Base-by-base conservation (phyloP, 352 stramenopile species). In the Phytopythium montanum region DNA sequence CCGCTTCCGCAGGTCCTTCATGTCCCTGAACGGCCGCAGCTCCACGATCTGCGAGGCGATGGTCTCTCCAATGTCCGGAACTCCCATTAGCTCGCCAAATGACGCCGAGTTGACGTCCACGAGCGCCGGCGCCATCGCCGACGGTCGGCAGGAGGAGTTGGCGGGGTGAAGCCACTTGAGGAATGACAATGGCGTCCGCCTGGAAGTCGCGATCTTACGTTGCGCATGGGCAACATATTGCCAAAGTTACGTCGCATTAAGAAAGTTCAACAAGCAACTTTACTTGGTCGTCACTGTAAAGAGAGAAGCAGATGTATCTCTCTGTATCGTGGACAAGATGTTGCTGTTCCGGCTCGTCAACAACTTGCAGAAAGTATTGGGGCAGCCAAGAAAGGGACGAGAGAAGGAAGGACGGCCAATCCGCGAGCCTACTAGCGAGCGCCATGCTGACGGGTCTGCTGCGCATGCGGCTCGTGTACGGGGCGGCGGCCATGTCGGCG, bases 401-500 rank as follows among this genome's bases (percentile, higher is more conserved):
- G 5, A 19, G 42, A 23, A 45, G 39, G 38, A 45, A 45, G 33
- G 33, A 38, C 3, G 33, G 19, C 9, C 2, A 45, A 19, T 8
- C 42, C 1, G 23, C 21, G 10, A 5, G 23, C 50, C n/a, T n/a
- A n/a, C n/a, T n/a, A n/a, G 28, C 5, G 21, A 10, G 29, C 29
- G 31, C 33, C 21, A 72, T 77, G 68, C 46, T 88, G 46, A 59
- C 56, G 53, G 54, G 53, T 18, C 16, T 83, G 58, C 57, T 83
- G 63, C 78, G 71, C 44, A 67, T 76, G 62, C 79, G 73, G 16
- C 44, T 91, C 42, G 61, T 91, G 31, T 95, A 91, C 53, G 86
- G 86, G 23, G 84, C 77, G 2, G 84, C 81, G 54, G 86, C 86
- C 63, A 92, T 95, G 80, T 85, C 86, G 9, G 82, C 79, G 16